phyloP scores from a whole-genome alignment of 2,329 filamentous ascomycete genomes.

The Alternaria dauci region DNA sequence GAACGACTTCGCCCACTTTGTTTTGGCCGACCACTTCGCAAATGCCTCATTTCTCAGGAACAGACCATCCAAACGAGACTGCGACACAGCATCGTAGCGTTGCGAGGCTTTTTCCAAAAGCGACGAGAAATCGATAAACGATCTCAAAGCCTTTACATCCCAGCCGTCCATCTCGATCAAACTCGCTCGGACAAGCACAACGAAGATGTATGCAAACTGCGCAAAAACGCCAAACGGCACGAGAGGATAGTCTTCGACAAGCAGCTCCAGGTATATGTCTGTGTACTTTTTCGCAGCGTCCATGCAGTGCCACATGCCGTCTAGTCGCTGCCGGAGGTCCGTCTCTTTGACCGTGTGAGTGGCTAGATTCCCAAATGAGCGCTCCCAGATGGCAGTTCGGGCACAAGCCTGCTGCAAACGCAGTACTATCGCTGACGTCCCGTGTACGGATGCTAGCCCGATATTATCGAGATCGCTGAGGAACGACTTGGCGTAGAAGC shows the following conservation, averaged over 20 bases:
- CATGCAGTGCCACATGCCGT: neutral
- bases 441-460: too few relatives aligned
- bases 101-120: too few relatives aligned
- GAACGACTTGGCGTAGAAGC: too few relatives aligned
- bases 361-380: too few relatives aligned
- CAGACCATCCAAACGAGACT: neutral
- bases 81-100: too few relatives aligned
- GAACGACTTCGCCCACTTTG: neutral
- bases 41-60: neutral
- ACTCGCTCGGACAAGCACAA: slow-evolving; percentile 15
- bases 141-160: too few relatives aligned
- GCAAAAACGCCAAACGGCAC: slow-evolving; percentile 19
- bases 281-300: neutral
- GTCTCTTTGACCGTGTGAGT: neutral
- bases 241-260: slow-evolving; percentile 2
- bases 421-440: too few relatives aligned
- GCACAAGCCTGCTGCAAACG: too few relatives aligned
- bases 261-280: neutral
- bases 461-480: too few relatives aligned
- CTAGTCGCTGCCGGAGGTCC: neutral
- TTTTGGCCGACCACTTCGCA: neutral
- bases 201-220: slow-evolving; percentile 21
- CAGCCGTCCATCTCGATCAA: neutral
- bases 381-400: too few relatives aligned
- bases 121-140: too few relatives aligned